Base-by-base conservation (phyloP, 2,329 filamentous ascomycete species). In the Botrytis cinerea region DNA sequence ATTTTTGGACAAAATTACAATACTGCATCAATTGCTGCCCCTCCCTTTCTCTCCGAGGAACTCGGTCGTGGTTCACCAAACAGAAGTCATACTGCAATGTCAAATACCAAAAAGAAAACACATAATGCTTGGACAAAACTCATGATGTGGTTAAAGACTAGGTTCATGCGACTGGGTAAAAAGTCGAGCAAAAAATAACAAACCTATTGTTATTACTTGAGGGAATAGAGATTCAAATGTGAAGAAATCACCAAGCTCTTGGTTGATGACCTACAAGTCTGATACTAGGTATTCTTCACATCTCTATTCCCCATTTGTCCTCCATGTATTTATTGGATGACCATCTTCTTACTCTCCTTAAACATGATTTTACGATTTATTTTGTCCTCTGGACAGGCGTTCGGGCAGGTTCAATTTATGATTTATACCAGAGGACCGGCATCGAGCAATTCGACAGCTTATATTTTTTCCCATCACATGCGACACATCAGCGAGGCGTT, bases 81-180 rank as follows among this genome's bases (percentile, higher is more conserved):
- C 20, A 40, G 68, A 60, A 64, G 67, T 59, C 46, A 57, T 73
- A 32, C 62, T 48, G 32, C 72, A 14, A 66, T 46, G 66, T 75
- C 73, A 35, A 70, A 62, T 28, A 76, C 79, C 16, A 91, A 90
- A 83, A 85, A 84, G 77, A 89, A 87, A 82, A 91, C 89, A 1
- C 87, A 88, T 75, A 84, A 87, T 75, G 85, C 88, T 57, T 91
- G 89, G 89, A 89, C 87, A 12, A 86, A 85, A 35, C 90, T 91
- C 77, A 84, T 91, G 69, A 83, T 91, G 72, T 91, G 89, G 89
- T 80, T 91, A 40, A 84, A 89, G 74, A 91, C 89, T n/a, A 84
- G 86, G 74, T 81, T 88, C 46, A 81, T 88, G 64, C 82, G 84
- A 10, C 80, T 85, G 74, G 69, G 74, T 22, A 75, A 75, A 66